Conservation (phyloP, 106 monocot species). For the Dendrobium chrysotoxum region DNA sequence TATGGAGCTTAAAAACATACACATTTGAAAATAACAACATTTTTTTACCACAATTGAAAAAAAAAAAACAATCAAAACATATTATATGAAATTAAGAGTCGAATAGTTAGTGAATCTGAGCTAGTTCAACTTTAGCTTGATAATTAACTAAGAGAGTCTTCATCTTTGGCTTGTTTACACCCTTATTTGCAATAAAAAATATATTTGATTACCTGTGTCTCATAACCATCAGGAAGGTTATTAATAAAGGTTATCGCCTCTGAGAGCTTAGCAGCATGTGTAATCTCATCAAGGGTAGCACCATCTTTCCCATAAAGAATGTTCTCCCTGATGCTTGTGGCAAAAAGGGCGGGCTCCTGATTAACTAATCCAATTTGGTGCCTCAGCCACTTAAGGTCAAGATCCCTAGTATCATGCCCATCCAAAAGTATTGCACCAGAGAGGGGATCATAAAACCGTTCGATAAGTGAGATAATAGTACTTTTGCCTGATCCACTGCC, state of each 20-base stretch:
- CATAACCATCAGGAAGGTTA: conserved; percentile 57
- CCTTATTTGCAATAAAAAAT: neutral
- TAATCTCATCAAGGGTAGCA: conserved; percentile 54
- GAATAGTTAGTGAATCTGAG: too few relatives aligned
- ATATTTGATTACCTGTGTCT: conserved; percentile 54
- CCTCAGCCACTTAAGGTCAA: conserved; percentile 67
- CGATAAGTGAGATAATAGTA: conserved; percentile 86
- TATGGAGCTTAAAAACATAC: neutral
- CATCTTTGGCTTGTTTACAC: neutral
- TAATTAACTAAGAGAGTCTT: neutral
- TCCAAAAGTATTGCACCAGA: conserved; percentile 51
- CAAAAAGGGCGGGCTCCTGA: conserved; percentile 79
- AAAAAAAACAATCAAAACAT: too few relatives aligned
- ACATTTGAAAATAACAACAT: neutral
- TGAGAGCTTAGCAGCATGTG: conserved; percentile 57
- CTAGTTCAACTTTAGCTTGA: neutral
- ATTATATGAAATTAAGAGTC: too few relatives aligned
- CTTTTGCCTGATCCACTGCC: conserved; percentile 98
- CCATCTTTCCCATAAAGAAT: conserved; percentile 79
- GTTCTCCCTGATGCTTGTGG: conserved; percentile 73
- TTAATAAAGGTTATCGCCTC: conserved; percentile 65
- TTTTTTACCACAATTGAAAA: neutral
- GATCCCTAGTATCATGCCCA: conserved; percentile 46
- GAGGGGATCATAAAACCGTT: conserved; percentile 92
- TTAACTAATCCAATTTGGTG: conserved; percentile 65